Percentiles rank a stretch among this genome's conserved stretches.
phyloP scores from a whole-genome alignment of 2,329 filamentous ascomycete species.

The Aspergillus latus region DNA sequence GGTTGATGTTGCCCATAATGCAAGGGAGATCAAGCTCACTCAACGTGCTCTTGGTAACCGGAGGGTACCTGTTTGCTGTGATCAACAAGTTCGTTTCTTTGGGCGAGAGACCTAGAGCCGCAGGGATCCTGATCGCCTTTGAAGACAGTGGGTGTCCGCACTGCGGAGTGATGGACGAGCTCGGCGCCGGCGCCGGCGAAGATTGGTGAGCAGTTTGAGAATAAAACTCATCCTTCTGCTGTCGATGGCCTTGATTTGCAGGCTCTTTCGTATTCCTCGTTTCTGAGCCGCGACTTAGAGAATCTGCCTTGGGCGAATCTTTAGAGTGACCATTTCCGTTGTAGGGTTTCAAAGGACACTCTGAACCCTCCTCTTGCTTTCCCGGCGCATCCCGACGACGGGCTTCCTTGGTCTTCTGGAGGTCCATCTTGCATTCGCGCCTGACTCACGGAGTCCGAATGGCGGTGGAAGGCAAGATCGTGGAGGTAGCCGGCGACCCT shows the following conservation, averaged over 20 bases:
- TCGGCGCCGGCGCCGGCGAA: conserved; percentile 13
- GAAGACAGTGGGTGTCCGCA: conserved; percentile 26
- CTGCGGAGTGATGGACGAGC: conserved; percentile 15
- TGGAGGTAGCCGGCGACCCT: background rate
- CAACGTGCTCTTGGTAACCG: conserved; percentile 80
- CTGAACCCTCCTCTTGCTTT: conserved; percentile 38
- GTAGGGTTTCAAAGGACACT: conserved; percentile 37
- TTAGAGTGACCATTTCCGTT: conserved; percentile 35
- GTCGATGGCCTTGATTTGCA: conserved; percentile 22
- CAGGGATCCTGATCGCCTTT: conserved; percentile 33
- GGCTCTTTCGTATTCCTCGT: conserved; percentile 24
- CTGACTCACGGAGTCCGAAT: background rate
- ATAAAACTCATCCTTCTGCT: conserved; percentile 15
- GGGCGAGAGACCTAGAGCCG: conserved; percentile 27
- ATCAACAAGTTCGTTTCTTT: conserved; percentile 35
- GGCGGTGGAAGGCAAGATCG: background rate
- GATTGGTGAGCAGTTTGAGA: conserved; percentile 17
- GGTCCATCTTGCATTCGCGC: conserved; percentile 36
- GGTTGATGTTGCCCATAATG: conserved; percentile 75
- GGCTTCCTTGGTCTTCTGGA: conserved; percentile 44
- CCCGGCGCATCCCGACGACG: conserved; percentile 29
- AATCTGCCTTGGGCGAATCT: conserved; percentile 38
- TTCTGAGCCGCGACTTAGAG: conserved; percentile 32
- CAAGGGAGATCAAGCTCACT: conserved; percentile 87
- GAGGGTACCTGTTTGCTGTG: conserved; percentile 54